A percentile compares a stretch with the other conserved stretches of the same genome.
Conservation (phyloP, 192 early-diverging fungal species). For the Podochytrium sp. region DNA sequence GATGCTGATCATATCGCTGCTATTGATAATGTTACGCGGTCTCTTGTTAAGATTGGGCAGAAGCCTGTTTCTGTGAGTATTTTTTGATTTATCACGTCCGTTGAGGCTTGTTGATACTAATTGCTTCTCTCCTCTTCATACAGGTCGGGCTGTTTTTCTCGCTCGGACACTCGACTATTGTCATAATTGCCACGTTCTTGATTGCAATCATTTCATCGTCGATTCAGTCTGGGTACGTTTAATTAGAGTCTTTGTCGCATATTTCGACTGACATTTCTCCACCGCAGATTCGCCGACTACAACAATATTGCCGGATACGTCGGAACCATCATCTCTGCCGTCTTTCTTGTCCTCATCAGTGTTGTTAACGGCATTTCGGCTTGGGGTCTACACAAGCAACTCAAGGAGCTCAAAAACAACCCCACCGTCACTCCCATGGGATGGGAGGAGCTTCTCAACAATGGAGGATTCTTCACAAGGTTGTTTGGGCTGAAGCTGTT, state of each 20-base stretch:
- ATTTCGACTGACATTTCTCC: too few species aligned
- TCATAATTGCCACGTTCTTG: slow-evolving; percentile 36
- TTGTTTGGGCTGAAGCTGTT: not conserved
- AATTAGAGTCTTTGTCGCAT: too few species aligned
- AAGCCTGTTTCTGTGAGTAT: slow-evolving; percentile 54
- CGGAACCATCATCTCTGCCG: slow-evolving; percentile 61
- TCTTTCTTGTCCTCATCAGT: slow-evolving; percentile 66
- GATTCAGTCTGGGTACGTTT: not conserved
- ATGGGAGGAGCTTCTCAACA: slow-evolving; percentile 69
- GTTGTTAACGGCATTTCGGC: slow-evolving; percentile 49
- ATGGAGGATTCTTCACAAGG: slow-evolving; percentile 32
- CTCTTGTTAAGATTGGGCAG: slow-evolving; percentile 47
- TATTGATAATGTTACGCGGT: slow-evolving; percentile 75
- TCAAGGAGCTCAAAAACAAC: not conserved
- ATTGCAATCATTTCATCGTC: slow-evolving; percentile 27
- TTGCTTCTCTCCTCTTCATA: not conserved
- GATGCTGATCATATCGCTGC: slow-evolving; percentile 71
- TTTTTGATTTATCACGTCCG: not conserved
- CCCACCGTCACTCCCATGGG: slow-evolving; percentile 22
- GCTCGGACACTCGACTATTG: slow-evolving; percentile 74
- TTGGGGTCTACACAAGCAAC: slow-evolving; percentile 30
- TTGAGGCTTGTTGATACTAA: too few species aligned
- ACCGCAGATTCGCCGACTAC: too few species aligned
- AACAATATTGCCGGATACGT: slow-evolving; percentile 45
- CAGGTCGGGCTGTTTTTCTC: slow-evolving; percentile 71